These are phyloP conservation scores for Aspergillus niger DNA, from an alignment of 2,329 filamentous ascomycete species.

Conservation along the genomic window DNA sequence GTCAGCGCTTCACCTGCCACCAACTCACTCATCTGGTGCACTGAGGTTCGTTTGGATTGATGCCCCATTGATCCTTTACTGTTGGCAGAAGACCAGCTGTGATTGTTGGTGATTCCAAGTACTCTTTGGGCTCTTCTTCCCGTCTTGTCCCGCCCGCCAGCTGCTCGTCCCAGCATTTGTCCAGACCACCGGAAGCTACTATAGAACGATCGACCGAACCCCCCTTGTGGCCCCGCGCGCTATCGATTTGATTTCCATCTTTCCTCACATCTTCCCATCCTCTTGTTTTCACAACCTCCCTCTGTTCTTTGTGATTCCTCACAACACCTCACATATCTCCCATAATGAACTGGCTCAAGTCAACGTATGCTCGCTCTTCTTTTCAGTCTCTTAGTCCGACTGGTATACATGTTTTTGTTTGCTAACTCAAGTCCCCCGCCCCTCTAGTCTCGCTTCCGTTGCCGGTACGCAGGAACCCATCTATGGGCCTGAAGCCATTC, in stretches of 20 bases:
- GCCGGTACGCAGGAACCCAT: slow-evolving; percentile 95
- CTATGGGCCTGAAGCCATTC: slow-evolving; percentile 87
- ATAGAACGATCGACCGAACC: slow-evolving; percentile 13
- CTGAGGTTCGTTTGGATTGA: neutral
- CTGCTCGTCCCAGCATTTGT: neutral
- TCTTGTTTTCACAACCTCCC: slow-evolving; percentile 19
- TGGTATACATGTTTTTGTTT: slow-evolving; percentile 29
- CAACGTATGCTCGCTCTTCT: slow-evolving; percentile 64
- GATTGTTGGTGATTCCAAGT: neutral
- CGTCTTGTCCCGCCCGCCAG: neutral
- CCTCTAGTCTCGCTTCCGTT: slow-evolving; percentile 66
- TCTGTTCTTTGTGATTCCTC: neutral
- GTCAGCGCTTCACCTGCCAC: neutral
- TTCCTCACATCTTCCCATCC: slow-evolving; percentile 18
- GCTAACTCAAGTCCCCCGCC: slow-evolving; percentile 53
- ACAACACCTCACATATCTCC: slow-evolving; percentile 29
- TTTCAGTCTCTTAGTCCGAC: slow-evolving; percentile 5
- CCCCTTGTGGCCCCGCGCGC: slow-evolving; percentile 34
- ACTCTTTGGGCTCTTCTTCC: neutral
- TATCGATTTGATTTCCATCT: slow-evolving; percentile 39
- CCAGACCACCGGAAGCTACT: slow-evolving; percentile 16
- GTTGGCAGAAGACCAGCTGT: neutral
- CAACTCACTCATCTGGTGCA: neutral
- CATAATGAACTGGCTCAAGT: slow-evolving; percentile 95
- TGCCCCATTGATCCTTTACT: neutral